Conservation (phyloP, 371 early-diverging fungal species). For the Mortierella sp. region DNA sequence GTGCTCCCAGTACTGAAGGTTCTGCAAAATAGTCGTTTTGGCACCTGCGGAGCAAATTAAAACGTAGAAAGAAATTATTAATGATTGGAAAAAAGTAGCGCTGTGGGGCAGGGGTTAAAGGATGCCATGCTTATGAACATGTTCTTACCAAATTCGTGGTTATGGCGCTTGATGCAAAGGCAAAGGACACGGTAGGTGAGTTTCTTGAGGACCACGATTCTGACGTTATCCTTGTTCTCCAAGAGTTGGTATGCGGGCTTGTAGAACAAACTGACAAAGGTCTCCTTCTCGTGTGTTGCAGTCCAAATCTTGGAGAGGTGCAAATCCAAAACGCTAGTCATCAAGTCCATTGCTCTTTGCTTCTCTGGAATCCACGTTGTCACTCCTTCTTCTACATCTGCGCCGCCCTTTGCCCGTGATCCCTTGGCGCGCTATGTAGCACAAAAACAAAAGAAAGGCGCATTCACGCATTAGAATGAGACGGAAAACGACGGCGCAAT, state of each 20-base stretch:
- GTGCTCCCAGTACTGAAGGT: slow-evolving; percentile 94
- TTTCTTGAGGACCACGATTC: slow-evolving; percentile 69
- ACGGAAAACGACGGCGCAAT: too few relatives aligned
- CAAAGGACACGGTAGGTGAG: slow-evolving; percentile 73
- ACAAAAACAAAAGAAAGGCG: slow-evolving; percentile 6
- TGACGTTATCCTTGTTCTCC: slow-evolving; percentile 81
- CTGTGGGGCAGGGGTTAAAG: not conserved
- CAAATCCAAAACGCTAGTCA: slow-evolving; percentile 70
- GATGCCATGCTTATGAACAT: not conserved
- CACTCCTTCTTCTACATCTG: slow-evolving; percentile 51
- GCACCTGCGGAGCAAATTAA: slow-evolving; percentile 62
- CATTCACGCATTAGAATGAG: not conserved
- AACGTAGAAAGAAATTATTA: not conserved
- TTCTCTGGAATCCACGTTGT: slow-evolving; percentile 76
- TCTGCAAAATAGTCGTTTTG: slow-evolving; percentile 89
- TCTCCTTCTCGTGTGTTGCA: slow-evolving; percentile 82
- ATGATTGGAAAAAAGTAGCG: not conserved
- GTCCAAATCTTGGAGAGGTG: slow-evolving; percentile 86
- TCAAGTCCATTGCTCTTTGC: slow-evolving; percentile 66
- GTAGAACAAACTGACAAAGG: slow-evolving; percentile 86
- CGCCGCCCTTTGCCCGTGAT: slow-evolving; percentile 47
- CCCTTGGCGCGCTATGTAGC: slow-evolving; percentile 40
- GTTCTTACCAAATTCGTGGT: slow-evolving; percentile 77
- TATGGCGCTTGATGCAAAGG: slow-evolving; percentile 78
- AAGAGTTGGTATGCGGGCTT: slow-evolving; percentile 87